Evolutionary conservation across 2,329 filamentous ascomycete species (phyloP), one percentile per base, ranked within the genome.

Genomic region (Mariannaea elegans): DNA sequence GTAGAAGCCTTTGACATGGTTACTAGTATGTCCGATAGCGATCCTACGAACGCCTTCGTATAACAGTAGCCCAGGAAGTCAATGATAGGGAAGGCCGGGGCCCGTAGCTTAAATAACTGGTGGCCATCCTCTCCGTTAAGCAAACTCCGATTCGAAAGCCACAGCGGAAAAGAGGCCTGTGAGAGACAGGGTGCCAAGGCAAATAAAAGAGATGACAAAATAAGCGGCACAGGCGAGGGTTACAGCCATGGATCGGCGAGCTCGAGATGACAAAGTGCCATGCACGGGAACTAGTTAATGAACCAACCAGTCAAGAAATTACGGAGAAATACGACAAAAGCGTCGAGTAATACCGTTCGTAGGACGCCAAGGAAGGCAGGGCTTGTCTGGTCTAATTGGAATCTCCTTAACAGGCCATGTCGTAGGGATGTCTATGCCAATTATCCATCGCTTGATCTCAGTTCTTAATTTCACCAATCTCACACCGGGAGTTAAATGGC

Each of bases 201-300:
- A 44, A 52, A 42, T 48, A 31, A 58, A 41, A 58, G 27, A 14
- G 41, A 36, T 32, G 46, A 65, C 62, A 56, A 66, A 66, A 66
- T 69, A 66, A 64, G 63, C 54, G 53, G 57, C 57, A 49, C 56
- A 61, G 63, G 57, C 66, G 61, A 67, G 65, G 49, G 63, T 64
- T 49, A 44, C 59, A 36, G 59, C 59, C 66, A 52, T 62, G 55
- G 58, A 49, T 56, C 56, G 49, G 56, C 63, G 56, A 57, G 38
- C 38, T 53, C 41, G 12, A 7, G 7, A 12, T 31, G 27, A 31
- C 27, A 45, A 52, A 50, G 56, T 50, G 56, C 62, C 60, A 50
- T 44, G 19, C 31, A 39, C 32, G 51, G 51, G 42, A 45, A 45
- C 42, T 27, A 45, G 16, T 45, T 44, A 47, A 27, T 39, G 10